Base-by-base conservation (phyloP, 192 early-diverging fungal genomes). In the Powellomyces hirtus region DNA sequence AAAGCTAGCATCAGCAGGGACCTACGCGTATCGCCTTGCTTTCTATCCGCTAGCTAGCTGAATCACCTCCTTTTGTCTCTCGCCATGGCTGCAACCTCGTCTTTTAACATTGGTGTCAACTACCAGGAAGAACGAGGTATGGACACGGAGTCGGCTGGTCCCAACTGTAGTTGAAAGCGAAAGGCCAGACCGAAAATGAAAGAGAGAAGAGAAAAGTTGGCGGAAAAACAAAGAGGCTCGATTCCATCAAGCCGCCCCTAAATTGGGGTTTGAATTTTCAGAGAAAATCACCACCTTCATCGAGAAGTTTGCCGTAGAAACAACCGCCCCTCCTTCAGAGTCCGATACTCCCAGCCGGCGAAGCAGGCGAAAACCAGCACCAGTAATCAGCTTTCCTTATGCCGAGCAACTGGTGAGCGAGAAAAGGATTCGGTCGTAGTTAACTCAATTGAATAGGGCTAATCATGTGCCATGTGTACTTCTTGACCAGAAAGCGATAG, bases 41-140 rank as follows among this genome's bases (percentile, higher is more conserved):
- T n/a, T n/a, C n/a, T n/a, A n/a, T n/a, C n/a, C n/a, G n/a, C n/a
- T n/a, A n/a, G n/a, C n/a, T n/a, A n/a, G n/a, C n/a, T n/a, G n/a
- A n/a, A n/a, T n/a, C n/a, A n/a, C n/a, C n/a, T n/a, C n/a, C n/a
- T n/a, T n/a, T n/a, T n/a, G n/a, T n/a, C n/a, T n/a, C n/a, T 42
- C 40, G 40, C 53, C 2, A 58, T 58, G 65, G 65, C 65, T 16
- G 4, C 50, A n/a, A 58, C 65, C 4, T n/a, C 55, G 8, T 4
- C 66, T 1, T 33, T 24, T 30, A 59, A 49, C 49, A 61, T 72
- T 55, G 68, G 71, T 49, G 64, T 76, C 52, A 78, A 83, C 75
- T 83, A 83, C 68, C 24, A 62, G 38, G 51, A 60, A 10, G 78
- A 83, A 68, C 74, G 70, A 66, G 81, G 81, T 83, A 57, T 1